Base-by-base conservation (phyloP, 257 asterid genomes). In the Thymus mandschuricus region DNA sequence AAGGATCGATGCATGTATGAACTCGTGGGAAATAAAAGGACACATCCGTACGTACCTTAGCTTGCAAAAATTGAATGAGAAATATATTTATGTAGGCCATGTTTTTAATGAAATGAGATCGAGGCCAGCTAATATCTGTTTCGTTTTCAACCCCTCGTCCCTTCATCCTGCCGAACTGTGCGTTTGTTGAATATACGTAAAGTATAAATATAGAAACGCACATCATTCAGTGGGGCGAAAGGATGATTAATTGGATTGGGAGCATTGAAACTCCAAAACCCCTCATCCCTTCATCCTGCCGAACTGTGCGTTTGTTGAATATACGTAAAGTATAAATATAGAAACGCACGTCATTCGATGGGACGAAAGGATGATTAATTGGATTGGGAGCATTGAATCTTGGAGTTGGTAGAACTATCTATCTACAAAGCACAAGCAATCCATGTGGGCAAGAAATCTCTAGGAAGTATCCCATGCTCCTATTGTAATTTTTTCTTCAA, bases 11-110 rank as follows among this genome's bases (percentile, higher is more conserved):
- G 51, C 27, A 4, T 8, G 61, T 49, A 67, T 69, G 79, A 81
- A 76, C 70, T 62, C 82, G 69, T 65, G 75, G 68, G 68, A 8
- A 67, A 38, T 5, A 38, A 9, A 55, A 55, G 81, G 57, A 72
- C 69, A 45, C 21, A 40, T 76, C 84, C 82, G 84, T 79, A 79
- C 84, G 81, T 61, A 79, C 80, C 80, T 70, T 60, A 72, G 75
- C 81, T 69, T 62, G 79, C 82, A 66, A 31, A 3, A 4, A 63
- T 57, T 41, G 21, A 10, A 57, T 50, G 68, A 45, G 40, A 61
- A 44, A 21, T 21, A 21, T 29, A 60, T 60, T 77, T 8, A 48
- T 69, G 77, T 41, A 70, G 77, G 79, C 13, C 73, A 67, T 10
- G 57, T 51, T 51, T 51, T 51, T 21, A 51, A n/a, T 51, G 10